A percentile compares a stretch with the other conserved stretches of the same genome.
These are phyloP conservation scores for Nitzschia putrida DNA, from an alignment of 108 stramenopile genomes.

Conservation along the genomic window DNA sequence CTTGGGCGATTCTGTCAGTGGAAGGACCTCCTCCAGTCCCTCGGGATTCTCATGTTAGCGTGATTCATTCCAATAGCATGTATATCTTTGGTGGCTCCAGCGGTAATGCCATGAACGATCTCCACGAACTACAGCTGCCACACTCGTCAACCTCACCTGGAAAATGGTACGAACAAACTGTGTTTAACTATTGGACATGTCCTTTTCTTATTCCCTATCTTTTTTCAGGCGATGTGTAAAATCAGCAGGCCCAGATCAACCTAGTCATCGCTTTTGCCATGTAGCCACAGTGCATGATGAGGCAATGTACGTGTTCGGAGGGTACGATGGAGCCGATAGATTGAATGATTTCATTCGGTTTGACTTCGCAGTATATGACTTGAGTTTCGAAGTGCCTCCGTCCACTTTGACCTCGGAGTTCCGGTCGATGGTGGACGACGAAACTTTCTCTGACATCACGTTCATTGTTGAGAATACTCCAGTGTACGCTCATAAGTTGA, in stretches of 20 bases:
- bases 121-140: conserved; percentile 85
- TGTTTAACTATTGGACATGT: not conserved
- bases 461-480: conserved; percentile 87
- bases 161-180: conserved; percentile 35
- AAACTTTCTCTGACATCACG: conserved; percentile 86
- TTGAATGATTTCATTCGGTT: conserved; percentile 93
- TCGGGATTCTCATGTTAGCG: conserved; percentile 90
- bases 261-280: conserved; percentile 91
- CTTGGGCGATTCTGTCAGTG: conserved; percentile 72
- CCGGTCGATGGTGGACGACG: conserved; percentile 78
- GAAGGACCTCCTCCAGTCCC: conserved; percentile 85
- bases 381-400: conserved; percentile 69
- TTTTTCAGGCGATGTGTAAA: conserved; percentile 31
- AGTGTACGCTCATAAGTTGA: conserved; percentile 91
- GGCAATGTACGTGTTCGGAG: conserved; percentile 90
- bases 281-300: conserved; percentile 71
- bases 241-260: conserved; percentile 22
- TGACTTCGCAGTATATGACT: conserved; percentile 62
- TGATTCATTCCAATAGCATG: conserved; percentile 80
- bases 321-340: conserved; percentile 90
- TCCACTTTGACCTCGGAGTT: conserved; percentile 86
- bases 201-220: not conserved
- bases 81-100: conserved; percentile 90
- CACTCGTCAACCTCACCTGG: conserved; percentile 34
- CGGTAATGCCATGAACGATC: conserved; percentile 89